Percentiles rank a stretch among this genome's conserved stretches.
Conservation (phyloP, 805 yeast species). For the Cyberlindnera xishuangbannaensis region DNA sequence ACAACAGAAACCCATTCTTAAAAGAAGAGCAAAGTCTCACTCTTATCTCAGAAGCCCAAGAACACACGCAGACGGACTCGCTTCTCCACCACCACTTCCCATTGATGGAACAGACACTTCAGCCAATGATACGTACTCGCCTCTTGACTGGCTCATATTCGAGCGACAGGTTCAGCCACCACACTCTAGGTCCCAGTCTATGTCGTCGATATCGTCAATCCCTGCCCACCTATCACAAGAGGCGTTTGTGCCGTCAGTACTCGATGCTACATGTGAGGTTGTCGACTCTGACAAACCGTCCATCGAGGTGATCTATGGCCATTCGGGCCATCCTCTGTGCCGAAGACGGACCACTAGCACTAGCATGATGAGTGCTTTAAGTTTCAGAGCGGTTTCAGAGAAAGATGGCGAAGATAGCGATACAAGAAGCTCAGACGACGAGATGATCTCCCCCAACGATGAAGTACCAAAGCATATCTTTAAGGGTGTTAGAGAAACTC, state of each 20-base stretch:
- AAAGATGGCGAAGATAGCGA: slow-evolving; percentile 2
- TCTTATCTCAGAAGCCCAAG: no score
- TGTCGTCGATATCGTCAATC: slow-evolving; percentile 8
- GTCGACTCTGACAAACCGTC: slow-evolving; percentile 1
- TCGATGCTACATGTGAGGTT: slow-evolving; percentile 12
- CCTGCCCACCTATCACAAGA: slow-evolving; percentile 14
- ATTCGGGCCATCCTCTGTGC: slow-evolving; percentile 13
- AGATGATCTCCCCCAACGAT: no score
- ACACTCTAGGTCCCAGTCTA: slow-evolving; percentile 12
- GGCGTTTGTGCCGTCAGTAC: slow-evolving; percentile 11
- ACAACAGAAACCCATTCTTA: no score
- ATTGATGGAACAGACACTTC: no score
- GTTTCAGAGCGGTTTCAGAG: neutral
- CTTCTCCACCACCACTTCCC: no score
- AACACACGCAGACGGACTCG: no score
- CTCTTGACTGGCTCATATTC: slow-evolving; percentile 8
- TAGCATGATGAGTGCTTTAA: slow-evolving; percentile 1
- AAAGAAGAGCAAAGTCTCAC: no score
- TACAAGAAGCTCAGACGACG: neutral
- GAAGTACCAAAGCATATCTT: no score
- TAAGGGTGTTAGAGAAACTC: neutral
- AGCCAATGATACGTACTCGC: slow-evolving; percentile 1
- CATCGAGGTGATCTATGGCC: slow-evolving; percentile 12
- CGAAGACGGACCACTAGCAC: slow-evolving; percentile 6
- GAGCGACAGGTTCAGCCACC: slow-evolving; percentile 13